Percentiles rank a stretch among this genome's conserved stretches.
Evolutionary conservation across 805 yeast species (phyloP).

Genomic region (Wickerhamomyces sydowiorum): DNA sequence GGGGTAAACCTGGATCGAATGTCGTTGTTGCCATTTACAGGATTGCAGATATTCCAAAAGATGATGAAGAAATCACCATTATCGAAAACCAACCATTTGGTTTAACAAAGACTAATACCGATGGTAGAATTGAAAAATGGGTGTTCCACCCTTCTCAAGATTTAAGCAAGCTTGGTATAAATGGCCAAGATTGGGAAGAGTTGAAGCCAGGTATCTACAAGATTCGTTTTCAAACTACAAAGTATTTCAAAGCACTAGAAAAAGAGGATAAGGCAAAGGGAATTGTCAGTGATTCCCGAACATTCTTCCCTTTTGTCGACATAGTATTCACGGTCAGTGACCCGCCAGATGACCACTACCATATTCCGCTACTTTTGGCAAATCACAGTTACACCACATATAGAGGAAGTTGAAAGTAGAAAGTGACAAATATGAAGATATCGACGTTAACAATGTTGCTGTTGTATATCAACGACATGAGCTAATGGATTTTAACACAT

Average conservation of each 20-base stretch:
- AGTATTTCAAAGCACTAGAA: slow-evolving; percentile 42
- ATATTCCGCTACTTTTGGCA: slow-evolving; percentile 78
- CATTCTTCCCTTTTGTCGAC: slow-evolving; percentile 87
- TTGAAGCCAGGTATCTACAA: slow-evolving; percentile 63
- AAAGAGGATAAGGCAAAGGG: slow-evolving; percentile 17
- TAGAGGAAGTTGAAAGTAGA: slow-evolving; percentile 46
- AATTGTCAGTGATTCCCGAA: slow-evolving; percentile 28
- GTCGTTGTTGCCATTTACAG: slow-evolving; percentile 61
- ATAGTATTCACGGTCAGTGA: slow-evolving; percentile 62
- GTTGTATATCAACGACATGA: too few species aligned
- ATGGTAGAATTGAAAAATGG: slow-evolving; percentile 81
- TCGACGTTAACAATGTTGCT: too few species aligned
- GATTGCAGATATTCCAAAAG: slow-evolving; percentile 17
- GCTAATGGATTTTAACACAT: too few species aligned
- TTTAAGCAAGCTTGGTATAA: slow-evolving; percentile 27
- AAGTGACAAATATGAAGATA: too few species aligned
- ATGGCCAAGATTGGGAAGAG: slow-evolving; percentile 33
- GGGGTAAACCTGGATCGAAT: slow-evolving; percentile 75
- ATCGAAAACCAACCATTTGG: slow-evolving; percentile 49
- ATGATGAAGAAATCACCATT: slow-evolving; percentile 21
- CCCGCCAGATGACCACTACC: slow-evolving; percentile 78
- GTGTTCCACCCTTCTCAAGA: slow-evolving; percentile 32
- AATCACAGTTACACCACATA: slow-evolving; percentile 89
- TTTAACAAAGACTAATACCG: slow-evolving; percentile 62
- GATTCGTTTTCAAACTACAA: slow-evolving; percentile 70